Conservation (phyloP, 1,284 basidiomycete genomes). For the Afroboletus lepidellus region DNA sequence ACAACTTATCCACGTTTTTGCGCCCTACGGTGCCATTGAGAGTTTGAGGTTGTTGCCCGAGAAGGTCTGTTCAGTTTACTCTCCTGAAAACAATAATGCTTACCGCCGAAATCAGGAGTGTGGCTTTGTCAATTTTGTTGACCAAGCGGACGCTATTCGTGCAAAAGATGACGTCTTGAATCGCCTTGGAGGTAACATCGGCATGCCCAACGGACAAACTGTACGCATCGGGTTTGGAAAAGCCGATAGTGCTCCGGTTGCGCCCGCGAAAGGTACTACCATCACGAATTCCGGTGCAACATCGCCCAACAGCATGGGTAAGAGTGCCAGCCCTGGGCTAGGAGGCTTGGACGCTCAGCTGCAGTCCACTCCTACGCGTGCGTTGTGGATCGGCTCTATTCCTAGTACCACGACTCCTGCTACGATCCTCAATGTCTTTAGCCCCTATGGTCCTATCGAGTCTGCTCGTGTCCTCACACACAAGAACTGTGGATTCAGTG, state of each 20-base stretch:
- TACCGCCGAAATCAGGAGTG: conserved; percentile 67
- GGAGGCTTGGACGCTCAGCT: conserved; percentile 76
- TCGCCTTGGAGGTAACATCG: conserved; percentile 89
- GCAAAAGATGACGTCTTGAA: conserved; percentile 97
- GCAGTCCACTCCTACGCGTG: conserved; percentile 86
- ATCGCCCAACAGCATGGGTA: conserved; percentile 56
- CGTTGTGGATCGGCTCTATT: conserved; percentile 95
- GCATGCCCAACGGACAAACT: conserved; percentile 89
- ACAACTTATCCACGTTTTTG: conserved; percentile 92
- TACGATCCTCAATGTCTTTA: conserved; percentile 89
- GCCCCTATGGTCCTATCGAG: conserved; percentile 96
- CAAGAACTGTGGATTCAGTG: conserved; percentile 95
- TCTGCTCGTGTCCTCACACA: conserved; percentile 93
- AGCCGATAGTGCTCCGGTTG: conserved; percentile 89
- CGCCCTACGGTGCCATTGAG: conserved; percentile 95
- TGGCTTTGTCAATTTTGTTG: conserved; percentile 98
- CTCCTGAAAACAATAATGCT: conserved; percentile 7
- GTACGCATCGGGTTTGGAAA: conserved; percentile 98
- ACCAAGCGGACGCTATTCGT: conserved; percentile 89
- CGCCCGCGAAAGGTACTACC: conserved; percentile 75
- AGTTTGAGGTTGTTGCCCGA: conserved; percentile 91
- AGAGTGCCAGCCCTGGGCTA: conserved; percentile 50
- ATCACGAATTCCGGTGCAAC: conserved; percentile 59
- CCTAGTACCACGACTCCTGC: conserved; percentile 91
- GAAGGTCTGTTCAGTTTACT: conserved; percentile 61